A percentile compares a stretch with the other conserved stretches of the same genome.
phyloP scores from a whole-genome alignment of 2,329 filamentous ascomycete species.

The Colletotrichum sp. region DNA sequence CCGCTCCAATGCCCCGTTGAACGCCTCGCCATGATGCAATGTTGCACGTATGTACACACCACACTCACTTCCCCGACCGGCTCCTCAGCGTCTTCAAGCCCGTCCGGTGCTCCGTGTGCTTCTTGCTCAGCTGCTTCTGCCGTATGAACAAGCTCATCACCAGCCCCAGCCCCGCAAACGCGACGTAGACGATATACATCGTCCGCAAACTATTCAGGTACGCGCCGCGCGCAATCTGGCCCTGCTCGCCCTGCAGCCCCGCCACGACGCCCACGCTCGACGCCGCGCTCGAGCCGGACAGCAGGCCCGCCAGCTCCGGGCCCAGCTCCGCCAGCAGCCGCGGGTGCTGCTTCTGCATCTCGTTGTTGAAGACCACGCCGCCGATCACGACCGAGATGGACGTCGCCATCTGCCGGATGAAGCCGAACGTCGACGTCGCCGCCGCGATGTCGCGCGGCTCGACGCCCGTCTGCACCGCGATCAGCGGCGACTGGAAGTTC shows the following conservation, averaged over 20 bases:
- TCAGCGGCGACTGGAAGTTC: slow-evolving; percentile 66
- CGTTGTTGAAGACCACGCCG: slow-evolving; percentile 40
- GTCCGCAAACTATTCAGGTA: slow-evolving; percentile 55
- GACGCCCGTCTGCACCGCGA: slow-evolving; percentile 68
- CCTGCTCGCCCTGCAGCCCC: slow-evolving; percentile 50
- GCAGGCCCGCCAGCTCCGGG: slow-evolving; percentile 48
- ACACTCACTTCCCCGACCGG: slow-evolving; percentile 1
- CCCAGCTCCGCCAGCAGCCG: slow-evolving; percentile 55
- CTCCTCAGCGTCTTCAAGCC: slow-evolving; percentile 49
- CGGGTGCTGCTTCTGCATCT: slow-evolving; percentile 41
- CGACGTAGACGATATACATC: slow-evolving; percentile 64
- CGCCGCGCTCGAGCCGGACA: slow-evolving; percentile 66
- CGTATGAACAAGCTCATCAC: slow-evolving; percentile 51
- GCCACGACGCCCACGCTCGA: slow-evolving; percentile 64
- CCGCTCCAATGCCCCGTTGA: slow-evolving; percentile 3
- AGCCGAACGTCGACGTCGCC: slow-evolving; percentile 65
- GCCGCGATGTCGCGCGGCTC: slow-evolving; percentile 63
- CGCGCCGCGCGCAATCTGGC: slow-evolving; percentile 43
- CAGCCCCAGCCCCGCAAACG: slow-evolving; percentile 51
- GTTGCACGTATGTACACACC: neutral
- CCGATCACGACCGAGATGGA: slow-evolving; percentile 64
- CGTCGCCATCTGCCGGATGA: slow-evolving; percentile 62
- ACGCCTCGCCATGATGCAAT: neutral
- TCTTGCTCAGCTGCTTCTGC: slow-evolving; percentile 55
- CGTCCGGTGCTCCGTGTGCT: slow-evolving; percentile 63